A percentile compares a stretch with the other conserved stretches of the same genome.
Conservation (phyloP, 2,329 filamentous ascomycete species). For the Ascochyta lentis region DNA sequence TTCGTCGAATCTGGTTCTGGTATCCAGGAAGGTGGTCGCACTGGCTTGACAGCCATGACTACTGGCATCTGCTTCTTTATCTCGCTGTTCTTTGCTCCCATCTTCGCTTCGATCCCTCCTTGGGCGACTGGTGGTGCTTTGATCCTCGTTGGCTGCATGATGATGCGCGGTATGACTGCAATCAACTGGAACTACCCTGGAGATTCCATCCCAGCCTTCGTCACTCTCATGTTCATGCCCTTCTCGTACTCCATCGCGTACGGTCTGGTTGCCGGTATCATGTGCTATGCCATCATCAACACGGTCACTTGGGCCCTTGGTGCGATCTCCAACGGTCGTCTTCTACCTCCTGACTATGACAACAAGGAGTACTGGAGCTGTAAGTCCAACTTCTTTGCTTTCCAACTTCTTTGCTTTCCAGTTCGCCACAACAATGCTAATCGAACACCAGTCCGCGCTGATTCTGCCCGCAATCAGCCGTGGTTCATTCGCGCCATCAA, state of each 20-base stretch:
- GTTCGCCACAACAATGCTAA: slow-evolving; percentile 10
- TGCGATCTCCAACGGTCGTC: slow-evolving; percentile 21
- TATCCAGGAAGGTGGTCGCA: slow-evolving; percentile 85
- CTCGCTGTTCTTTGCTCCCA: slow-evolving; percentile 86
- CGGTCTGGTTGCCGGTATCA: slow-evolving; percentile 80
- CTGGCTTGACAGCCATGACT: slow-evolving; percentile 78
- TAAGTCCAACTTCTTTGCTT: slow-evolving; percentile 17
- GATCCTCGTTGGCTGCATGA: slow-evolving; percentile 83
- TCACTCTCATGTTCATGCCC: slow-evolving; percentile 84
- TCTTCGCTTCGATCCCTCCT: slow-evolving; percentile 86
- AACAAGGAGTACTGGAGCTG: slow-evolving; percentile 41
- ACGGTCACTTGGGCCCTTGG: slow-evolving; percentile 61
- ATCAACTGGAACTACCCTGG: slow-evolving; percentile 88
- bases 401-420: background rate
- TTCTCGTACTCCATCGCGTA: slow-evolving; percentile 91
- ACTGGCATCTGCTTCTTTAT: slow-evolving; percentile 80
- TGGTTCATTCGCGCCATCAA: slow-evolving; percentile 36
- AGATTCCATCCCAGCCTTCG: slow-evolving; percentile 82
- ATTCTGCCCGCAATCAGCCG: slow-evolving; percentile 32
- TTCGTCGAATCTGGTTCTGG: slow-evolving; percentile 88
- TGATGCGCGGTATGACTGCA: slow-evolving; percentile 77
- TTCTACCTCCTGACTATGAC: slow-evolving; percentile 36
- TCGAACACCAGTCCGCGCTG: slow-evolving; percentile 21
- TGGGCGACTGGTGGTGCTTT: slow-evolving; percentile 92
- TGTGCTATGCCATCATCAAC: slow-evolving; percentile 79